Evolutionary conservation across 108 stramenopile genomes (phyloP).

Genomic region (Nitzschia sp.): DNA sequence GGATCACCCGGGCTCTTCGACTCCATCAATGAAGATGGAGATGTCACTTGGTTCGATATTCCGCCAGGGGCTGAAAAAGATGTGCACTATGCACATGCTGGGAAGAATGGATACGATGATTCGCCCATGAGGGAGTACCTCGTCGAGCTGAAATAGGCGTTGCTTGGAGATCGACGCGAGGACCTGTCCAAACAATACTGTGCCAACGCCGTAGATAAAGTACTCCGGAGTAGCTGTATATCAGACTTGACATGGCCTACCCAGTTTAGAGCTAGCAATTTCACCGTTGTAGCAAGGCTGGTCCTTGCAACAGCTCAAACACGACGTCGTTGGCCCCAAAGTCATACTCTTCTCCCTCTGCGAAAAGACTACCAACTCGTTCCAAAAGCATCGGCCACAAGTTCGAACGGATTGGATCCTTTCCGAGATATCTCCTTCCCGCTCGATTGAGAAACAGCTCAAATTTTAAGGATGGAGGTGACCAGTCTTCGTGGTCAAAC

Average conservation of each 20-base stretch:
- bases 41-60: slow-evolving; percentile 36
- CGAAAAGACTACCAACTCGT: slow-evolving; percentile 4
- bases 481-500: slow-evolving; percentile 2
- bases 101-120: slow-evolving; percentile 42
- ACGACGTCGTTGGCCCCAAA: neutral
- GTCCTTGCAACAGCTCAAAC: slow-evolving; percentile 3
- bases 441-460: slow-evolving; percentile 7
- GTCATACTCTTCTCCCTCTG: neutral
- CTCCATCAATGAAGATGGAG: slow-evolving; percentile 29
- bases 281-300: slow-evolving; percentile 7
- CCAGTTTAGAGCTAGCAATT: too few relatives aligned
- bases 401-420: neutral
- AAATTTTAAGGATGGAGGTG: neutral
- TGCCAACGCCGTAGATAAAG: too few relatives aligned
- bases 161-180: neutral
- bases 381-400: slow-evolving; percentile 17
- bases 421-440: slow-evolving; percentile 4
- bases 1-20: slow-evolving; percentile 30
- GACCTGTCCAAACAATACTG: too few relatives aligned
- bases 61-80: slow-evolving; percentile 22
- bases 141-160: slow-evolving; percentile 28
- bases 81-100: slow-evolving; percentile 31
- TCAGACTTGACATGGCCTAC: too few relatives aligned
- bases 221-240: too few relatives aligned
- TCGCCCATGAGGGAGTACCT: slow-evolving; percentile 43